A percentile compares a stretch with the other conserved stretches of the same genome.
Evolutionary conservation across 1,139 yeast genomes (phyloP).

Genomic region (Fermentozyma sake): DNA sequence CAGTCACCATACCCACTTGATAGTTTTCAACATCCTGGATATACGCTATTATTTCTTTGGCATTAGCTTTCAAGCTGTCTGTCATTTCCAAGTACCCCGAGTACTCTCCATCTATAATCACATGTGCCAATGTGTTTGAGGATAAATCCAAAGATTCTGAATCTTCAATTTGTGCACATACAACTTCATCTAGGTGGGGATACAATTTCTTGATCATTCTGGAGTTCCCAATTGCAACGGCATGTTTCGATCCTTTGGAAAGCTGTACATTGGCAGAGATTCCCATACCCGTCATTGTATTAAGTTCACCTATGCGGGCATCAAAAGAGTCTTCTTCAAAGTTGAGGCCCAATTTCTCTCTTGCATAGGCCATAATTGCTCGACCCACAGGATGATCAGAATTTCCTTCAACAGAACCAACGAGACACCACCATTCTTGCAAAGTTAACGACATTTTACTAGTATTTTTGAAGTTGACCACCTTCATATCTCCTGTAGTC

Average conservation of each 20-base stretch:
- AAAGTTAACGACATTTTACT: slow-evolving; percentile 7
- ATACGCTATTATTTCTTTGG: slow-evolving; percentile 55
- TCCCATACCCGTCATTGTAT: slow-evolving; percentile 69
- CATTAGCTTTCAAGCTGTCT: slow-evolving; percentile 69
- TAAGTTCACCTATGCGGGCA: slow-evolving; percentile 35
- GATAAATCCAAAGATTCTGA: slow-evolving; percentile 11
- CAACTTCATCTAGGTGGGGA: slow-evolving; percentile 10
- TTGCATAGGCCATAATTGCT: slow-evolving; percentile 49
- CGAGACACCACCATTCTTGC: slow-evolving; percentile 50
- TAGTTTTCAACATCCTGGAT: slow-evolving; percentile 49
- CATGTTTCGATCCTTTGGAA: slow-evolving; percentile 13
- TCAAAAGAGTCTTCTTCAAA: slow-evolving; percentile 33
- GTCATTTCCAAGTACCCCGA: slow-evolving; percentile 63
- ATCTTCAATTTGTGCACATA: too few relatives aligned
- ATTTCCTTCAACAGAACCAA: slow-evolving; percentile 60
- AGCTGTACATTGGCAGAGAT: slow-evolving; percentile 44
- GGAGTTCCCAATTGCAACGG: slow-evolving; percentile 55
- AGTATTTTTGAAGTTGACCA: slow-evolving; percentile 25
- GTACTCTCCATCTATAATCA: slow-evolving; percentile 50
- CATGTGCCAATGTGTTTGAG: slow-evolving; percentile 33
- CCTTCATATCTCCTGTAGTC: slow-evolving; percentile 78
- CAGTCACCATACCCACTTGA: slow-evolving; percentile 85
- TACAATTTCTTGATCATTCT: slow-evolving; percentile 34
- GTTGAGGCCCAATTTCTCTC: slow-evolving; percentile 18
- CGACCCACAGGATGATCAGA: slow-evolving; percentile 89